A percentile compares a stretch with the other conserved stretches of the same genome.
Evolutionary conservation across 768 basidiomycete genomes (phyloP).

Genomic region (Pleurotus cornucopiae): DNA sequence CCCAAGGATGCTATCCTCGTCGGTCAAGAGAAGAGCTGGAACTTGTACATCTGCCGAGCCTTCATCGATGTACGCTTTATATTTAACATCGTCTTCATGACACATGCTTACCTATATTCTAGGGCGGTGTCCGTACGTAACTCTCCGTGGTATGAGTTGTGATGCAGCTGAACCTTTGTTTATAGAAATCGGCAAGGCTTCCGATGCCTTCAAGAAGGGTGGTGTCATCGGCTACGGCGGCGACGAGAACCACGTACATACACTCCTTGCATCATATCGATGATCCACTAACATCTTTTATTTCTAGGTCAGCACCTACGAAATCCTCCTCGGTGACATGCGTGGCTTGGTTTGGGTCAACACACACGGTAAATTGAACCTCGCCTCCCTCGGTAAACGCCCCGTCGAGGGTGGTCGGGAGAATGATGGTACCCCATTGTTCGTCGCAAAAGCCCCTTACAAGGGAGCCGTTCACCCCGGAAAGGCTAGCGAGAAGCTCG

Average conservation of each 20-base stretch:
- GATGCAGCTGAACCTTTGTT: not conserved
- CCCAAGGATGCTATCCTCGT: slow-evolving; percentile 55
- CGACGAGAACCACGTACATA: slow-evolving; percentile 54
- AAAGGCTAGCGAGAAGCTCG: slow-evolving; percentile 53
- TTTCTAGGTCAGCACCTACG: slow-evolving; percentile 52
- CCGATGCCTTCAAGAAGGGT: slow-evolving; percentile 52
- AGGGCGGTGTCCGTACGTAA: slow-evolving; percentile 10
- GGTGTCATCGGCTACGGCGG: slow-evolving; percentile 59
- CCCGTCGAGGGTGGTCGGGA: slow-evolving; percentile 72
- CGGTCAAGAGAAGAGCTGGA: slow-evolving; percentile 47
- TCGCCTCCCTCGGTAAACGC: slow-evolving; percentile 34
- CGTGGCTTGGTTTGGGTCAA: slow-evolving; percentile 56
- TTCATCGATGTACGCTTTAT: slow-evolving; percentile 39
- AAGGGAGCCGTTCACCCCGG: slow-evolving; percentile 53
- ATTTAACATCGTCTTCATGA: not conserved
- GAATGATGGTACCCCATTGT: slow-evolving; percentile 54
- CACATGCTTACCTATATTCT: not conserved
- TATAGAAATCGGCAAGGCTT: slow-evolving; percentile 67
- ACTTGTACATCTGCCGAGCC: slow-evolving; percentile 55
- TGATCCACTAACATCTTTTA: not conserved
- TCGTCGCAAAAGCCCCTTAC: slow-evolving; percentile 55
- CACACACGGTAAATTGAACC: slow-evolving; percentile 39
- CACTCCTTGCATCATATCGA: not conserved
- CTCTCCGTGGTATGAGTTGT: not conserved
- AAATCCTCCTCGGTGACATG: slow-evolving; percentile 66